These are phyloP conservation scores for Pholiota molesta DNA, from an alignment of 768 basidiomycete species.

Conservation along the genomic window DNA sequence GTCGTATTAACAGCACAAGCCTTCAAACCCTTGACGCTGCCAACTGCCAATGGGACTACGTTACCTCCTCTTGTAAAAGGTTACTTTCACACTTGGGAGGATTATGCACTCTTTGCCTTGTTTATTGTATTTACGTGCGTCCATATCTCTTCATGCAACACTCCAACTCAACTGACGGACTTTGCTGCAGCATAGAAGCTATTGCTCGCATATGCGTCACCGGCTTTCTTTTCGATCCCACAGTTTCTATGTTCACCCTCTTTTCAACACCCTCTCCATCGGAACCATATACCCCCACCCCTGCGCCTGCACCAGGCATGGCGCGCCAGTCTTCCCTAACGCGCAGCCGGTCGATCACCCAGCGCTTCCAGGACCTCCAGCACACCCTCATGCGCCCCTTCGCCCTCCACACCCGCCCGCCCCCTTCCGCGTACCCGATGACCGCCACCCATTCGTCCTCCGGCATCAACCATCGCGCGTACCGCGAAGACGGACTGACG, in stretches of 20 bases:
- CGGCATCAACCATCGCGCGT: slow-evolving; percentile 11
- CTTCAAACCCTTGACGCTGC: slow-evolving; percentile 58
- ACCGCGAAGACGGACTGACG: slow-evolving; percentile 31
- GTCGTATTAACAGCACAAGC: slow-evolving; percentile 83
- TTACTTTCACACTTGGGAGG: slow-evolving; percentile 91
- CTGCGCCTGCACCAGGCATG: slow-evolving; percentile 33
- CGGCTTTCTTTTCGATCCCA: slow-evolving; percentile 87
- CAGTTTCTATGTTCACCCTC: slow-evolving; percentile 55
- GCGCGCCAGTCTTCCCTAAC: slow-evolving; percentile 40
- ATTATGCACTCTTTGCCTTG: slow-evolving; percentile 79
- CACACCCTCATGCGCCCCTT: slow-evolving; percentile 58
- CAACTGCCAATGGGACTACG: slow-evolving; percentile 41
- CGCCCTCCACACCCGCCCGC: slow-evolving; percentile 38
- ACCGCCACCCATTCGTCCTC: slow-evolving; percentile 15
- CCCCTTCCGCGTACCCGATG: slow-evolving; percentile 30
- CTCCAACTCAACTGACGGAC: slow-evolving; percentile 15
- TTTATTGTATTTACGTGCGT: slow-evolving; percentile 88
- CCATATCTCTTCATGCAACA: background rate
- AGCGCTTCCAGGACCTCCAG: slow-evolving; percentile 47
- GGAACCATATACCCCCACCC: slow-evolving; percentile 30
- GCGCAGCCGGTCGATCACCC: slow-evolving; percentile 49
- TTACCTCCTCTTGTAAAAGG: slow-evolving; percentile 53
- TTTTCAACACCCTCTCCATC: slow-evolving; percentile 39
- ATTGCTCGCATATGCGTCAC: slow-evolving; percentile 88
- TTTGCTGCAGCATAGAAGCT: slow-evolving; percentile 70